phyloP scores from a whole-genome alignment of 345 rosid genomes.

The Heritiera littoralis region DNA sequence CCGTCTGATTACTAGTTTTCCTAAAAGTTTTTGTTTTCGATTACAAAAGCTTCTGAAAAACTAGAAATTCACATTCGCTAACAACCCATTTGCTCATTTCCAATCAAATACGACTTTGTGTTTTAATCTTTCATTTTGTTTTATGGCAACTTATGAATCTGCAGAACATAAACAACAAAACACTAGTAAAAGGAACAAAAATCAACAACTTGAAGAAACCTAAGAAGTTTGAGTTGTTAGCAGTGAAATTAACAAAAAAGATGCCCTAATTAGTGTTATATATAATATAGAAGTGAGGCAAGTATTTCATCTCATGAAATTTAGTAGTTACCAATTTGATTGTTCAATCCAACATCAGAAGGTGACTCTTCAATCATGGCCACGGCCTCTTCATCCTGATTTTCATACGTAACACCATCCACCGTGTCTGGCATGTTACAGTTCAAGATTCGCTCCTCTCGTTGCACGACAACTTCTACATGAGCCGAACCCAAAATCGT shows the following conservation, averaged over 20 bases:
- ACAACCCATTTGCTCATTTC: not conserved
- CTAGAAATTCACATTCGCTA: not conserved
- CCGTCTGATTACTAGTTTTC: not conserved
- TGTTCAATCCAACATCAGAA: conserved; percentile 33
- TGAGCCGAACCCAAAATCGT: not conserved
- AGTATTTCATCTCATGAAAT: not conserved
- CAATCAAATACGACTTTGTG: not conserved
- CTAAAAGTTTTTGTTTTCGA: not conserved
- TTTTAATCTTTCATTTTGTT: not conserved
- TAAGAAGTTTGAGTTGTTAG: not conserved
- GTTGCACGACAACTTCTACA: conserved; percentile 26
- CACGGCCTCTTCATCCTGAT: conserved; percentile 59
- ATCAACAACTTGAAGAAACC: not conserved
- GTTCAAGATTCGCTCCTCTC: conserved; percentile 56
- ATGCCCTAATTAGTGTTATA: not conserved
- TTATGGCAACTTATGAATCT: not conserved
- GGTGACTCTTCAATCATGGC: conserved; percentile 61
- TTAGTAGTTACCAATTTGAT: conserved; percentile 34
- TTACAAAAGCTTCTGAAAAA: not conserved
- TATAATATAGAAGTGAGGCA: not conserved
- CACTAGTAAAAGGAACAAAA: not conserved
- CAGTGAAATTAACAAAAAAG: not conserved
- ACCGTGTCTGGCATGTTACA: conserved; percentile 54
- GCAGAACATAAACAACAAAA: not conserved
- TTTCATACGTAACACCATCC: conserved; percentile 51